These are phyloP conservation scores for Diaporthe humulicola DNA, from an alignment of 2,329 filamentous ascomycete species.

Conservation along the genomic window DNA sequence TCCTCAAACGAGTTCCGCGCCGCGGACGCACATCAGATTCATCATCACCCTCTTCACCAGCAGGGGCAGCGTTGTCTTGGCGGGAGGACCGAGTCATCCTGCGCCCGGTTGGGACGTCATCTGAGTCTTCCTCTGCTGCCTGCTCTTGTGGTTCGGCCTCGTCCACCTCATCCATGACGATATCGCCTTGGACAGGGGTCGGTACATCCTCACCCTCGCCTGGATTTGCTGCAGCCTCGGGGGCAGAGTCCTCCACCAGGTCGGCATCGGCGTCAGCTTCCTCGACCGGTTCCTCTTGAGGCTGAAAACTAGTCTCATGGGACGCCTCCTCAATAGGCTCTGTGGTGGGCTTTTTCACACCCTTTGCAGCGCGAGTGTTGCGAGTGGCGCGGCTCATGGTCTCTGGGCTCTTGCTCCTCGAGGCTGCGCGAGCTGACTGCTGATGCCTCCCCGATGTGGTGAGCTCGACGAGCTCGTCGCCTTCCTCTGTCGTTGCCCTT, in stretches of 20 bases:
- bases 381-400: slow-evolving; percentile 56
- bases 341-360: slow-evolving; percentile 61
- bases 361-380: slow-evolving; percentile 64
- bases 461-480: slow-evolving; percentile 69
- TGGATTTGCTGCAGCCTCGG: slow-evolving; percentile 38
- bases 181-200: slow-evolving; percentile 30
- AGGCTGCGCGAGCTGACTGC: slow-evolving; percentile 60
- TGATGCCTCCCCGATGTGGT: slow-evolving; percentile 73
- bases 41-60: slow-evolving; percentile 42
- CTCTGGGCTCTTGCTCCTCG: slow-evolving; percentile 70
- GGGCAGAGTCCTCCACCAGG: slow-evolving; percentile 40
- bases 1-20: slow-evolving; percentile 30
- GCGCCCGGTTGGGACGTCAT: slow-evolving; percentile 50
- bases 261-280: slow-evolving; percentile 40
- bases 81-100: slow-evolving; percentile 38
- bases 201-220: slow-evolving; percentile 44
- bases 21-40: slow-evolving; percentile 41
- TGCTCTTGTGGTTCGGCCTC: slow-evolving; percentile 50
- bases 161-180: slow-evolving; percentile 46
- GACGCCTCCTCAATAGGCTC: slow-evolving; percentile 65
- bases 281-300: slow-evolving; percentile 45
- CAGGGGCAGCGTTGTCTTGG: slow-evolving; percentile 45
- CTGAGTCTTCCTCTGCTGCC: slow-evolving; percentile 48
- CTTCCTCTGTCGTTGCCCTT: slow-evolving; percentile 67
- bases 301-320: slow-evolving; percentile 59